Evolutionary conservation across 2,329 filamentous ascomycete genomes (phyloP), one percentile per base, ranked within the genome.

Genomic region (Colletotrichum sp.): DNA sequence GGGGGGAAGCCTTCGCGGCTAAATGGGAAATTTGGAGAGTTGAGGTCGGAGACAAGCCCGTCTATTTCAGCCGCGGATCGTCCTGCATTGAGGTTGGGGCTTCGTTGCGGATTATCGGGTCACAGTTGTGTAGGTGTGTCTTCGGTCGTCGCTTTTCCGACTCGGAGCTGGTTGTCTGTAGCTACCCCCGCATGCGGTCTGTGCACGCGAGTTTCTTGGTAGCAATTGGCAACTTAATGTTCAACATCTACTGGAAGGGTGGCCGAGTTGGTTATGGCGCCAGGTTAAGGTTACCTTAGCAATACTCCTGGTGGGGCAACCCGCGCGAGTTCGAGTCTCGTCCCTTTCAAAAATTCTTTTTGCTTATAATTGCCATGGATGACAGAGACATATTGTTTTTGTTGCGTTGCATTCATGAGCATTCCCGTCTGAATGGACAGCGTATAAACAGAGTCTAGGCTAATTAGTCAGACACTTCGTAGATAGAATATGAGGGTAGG

Each of bases 221-320:
- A 8, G 3, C 38, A 7, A 3, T 47, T 47, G 18, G 1, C 18
- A 1, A 0, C 1, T 0, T 0, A 0, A 3, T 5, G 0, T 8
- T 0, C 43, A 51, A 21, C n/a, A 21, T 5, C 6, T 12, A 0
- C 0, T 51, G 43, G 43, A 51, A 51, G 43, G 43, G 43, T 51
- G 43, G 43, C 43, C 43, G 43, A 51, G 43, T 51, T 51, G 43
- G 43, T 51, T 51, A 51, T 51, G 43, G 43, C 43, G 43, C 43
- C 43, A 51, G 43, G 43, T 51, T 51, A 51, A 51, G 43, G 43
- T 21, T 21, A 51, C 43, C 43, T 51, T 51, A 51, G 43, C 43
- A 21, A 51, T 11, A 5, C 13, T 51, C 43, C 43, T 51, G 43
- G 43, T 51, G 43, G 43, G 43, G 43, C 43, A 51, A 51, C 43